phyloP scores from a whole-genome alignment of 1,139 yeast genomes.

The Nakaseomyces kungkrabaensis region DNA sequence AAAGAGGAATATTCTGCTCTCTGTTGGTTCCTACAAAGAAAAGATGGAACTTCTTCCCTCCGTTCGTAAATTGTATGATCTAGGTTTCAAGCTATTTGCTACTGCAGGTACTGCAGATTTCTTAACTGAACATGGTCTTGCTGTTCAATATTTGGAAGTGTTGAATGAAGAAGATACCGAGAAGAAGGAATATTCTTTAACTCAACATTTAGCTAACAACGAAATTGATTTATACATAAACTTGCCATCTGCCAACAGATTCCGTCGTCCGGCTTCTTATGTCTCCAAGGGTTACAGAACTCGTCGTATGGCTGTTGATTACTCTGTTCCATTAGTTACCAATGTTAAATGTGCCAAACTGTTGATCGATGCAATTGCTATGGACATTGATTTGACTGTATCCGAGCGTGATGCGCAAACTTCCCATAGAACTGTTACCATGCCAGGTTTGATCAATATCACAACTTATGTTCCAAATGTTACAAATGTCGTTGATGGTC shows the following conservation, averaged over 20 bases:
- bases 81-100: slow-evolving; percentile 88
- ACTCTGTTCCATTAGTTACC: slow-evolving; percentile 93
- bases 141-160: slow-evolving; percentile 91
- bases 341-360: slow-evolving; percentile 96
- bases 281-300: slow-evolving; percentile 96
- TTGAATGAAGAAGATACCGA: slow-evolving; percentile 60
- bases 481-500: slow-evolving; percentile 37
- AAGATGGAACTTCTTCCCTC: slow-evolving; percentile 88
- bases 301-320: slow-evolving; percentile 99
- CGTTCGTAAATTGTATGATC: slow-evolving; percentile 65
- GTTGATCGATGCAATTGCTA: slow-evolving; percentile 82
- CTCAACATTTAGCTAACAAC: slow-evolving; percentile 94
- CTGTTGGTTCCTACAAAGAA: slow-evolving; percentile 97
- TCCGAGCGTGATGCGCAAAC: slow-evolving; percentile 81
- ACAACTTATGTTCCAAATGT: slow-evolving; percentile 70
- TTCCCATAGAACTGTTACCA: slow-evolving; percentile 67
- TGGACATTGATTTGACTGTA: slow-evolving; percentile 58
- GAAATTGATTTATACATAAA: slow-evolving; percentile 93
- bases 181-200: slow-evolving; percentile 87
- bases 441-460: slow-evolving; percentile 83
- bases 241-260: slow-evolving; percentile 91
- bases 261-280: slow-evolving; percentile 97
- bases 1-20: slow-evolving; percentile 84
- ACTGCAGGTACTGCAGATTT: slow-evolving; percentile 99
- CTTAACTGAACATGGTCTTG: slow-evolving; percentile 86